These are phyloP conservation scores for Suillus paluster DNA, from an alignment of 768 basidiomycete genomes.

Conservation along the genomic window DNA sequence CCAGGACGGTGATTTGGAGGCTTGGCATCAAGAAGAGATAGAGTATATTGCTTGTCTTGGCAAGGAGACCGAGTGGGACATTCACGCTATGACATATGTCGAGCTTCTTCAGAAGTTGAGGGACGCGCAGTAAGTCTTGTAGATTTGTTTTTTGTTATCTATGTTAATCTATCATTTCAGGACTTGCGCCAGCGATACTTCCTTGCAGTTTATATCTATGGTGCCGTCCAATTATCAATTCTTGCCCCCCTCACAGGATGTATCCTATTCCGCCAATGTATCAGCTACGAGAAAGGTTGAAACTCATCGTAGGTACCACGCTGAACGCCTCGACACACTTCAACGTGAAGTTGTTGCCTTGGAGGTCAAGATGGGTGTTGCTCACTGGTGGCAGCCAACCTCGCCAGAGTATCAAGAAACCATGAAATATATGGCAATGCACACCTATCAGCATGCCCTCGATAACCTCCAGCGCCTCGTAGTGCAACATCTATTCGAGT, in stretches of 20 bases:
- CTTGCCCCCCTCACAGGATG: not conserved
- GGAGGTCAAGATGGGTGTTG: no score
- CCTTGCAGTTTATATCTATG: slow-evolving; percentile 13
- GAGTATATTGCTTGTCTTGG: slow-evolving; percentile 35
- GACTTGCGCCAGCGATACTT: no score
- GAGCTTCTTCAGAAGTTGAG: not conserved
- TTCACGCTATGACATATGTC: slow-evolving; percentile 21
- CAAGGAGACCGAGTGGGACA: slow-evolving; percentile 30
- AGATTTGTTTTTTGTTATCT: no score
- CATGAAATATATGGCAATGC: no score
- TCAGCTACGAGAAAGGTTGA: slow-evolving; percentile 29
- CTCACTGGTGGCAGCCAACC: no score
- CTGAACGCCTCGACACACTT: no score
- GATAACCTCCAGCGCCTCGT: slow-evolving; percentile 39
- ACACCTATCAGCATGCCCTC: slow-evolving; percentile 23
- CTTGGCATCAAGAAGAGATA: slow-evolving; percentile 19
- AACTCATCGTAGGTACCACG: slow-evolving; percentile 20
- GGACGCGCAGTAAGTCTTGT: no score
- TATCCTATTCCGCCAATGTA: slow-evolving; percentile 4
- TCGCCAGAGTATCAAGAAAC: no score
- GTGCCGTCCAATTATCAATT: slow-evolving; percentile 19
- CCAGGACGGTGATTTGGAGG: slow-evolving; percentile 15
- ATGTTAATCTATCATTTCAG: no score
- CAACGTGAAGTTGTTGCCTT: no score
- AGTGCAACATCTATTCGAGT: slow-evolving; percentile 41